Evolutionary conservation across 2,329 filamentous ascomycete genomes (phyloP).

Genomic region (Ophiocordyceps sinensis): DNA sequence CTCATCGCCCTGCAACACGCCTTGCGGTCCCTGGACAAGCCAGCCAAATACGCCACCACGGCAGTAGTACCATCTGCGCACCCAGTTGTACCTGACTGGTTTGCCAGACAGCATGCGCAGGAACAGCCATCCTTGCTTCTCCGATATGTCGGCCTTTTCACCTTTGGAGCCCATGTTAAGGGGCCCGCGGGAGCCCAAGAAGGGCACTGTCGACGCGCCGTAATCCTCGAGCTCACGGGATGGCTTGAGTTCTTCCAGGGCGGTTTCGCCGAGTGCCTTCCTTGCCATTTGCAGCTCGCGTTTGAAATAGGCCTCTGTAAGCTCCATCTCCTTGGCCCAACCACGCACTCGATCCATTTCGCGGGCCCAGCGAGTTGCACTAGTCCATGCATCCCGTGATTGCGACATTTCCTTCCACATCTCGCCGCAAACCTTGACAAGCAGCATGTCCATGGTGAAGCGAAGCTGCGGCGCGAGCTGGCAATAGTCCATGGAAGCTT

Average conservation of each 20-base stretch:
- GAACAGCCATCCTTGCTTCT: constrained; percentile 95
- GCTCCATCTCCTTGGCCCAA: constrained; percentile 91
- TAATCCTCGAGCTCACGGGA: constrained; percentile 92
- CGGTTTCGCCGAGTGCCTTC: constrained; percentile 66
- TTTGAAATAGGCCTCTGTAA: constrained; percentile 69
- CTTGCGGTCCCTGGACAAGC: constrained; percentile 69
- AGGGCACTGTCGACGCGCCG: constrained; percentile 76
- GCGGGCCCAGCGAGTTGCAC: constrained; percentile 50
- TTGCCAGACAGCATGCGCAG: constrained; percentile 71
- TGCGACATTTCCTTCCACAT: constrained; percentile 77
- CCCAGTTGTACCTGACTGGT: constrained; percentile 79
- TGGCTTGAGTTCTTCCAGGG: constrained; percentile 57
- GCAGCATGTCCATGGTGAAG: constrained; percentile 67
- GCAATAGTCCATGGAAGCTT: constrained; percentile 87
- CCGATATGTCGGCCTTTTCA: constrained; percentile 37
- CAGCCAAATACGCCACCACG: constrained; percentile 94
- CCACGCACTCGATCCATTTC: constrained; percentile 88
- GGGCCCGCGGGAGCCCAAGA: constrained; percentile 57
- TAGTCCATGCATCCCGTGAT: constrained; percentile 49
- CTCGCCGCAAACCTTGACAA: constrained; percentile 74
- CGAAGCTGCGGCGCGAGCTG: constrained; percentile 76
- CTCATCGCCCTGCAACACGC: constrained; percentile 90
- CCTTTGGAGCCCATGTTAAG: constrained; percentile 44
- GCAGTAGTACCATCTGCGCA: constrained; percentile 88
- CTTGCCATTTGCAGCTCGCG: constrained; percentile 67